A percentile compares a stretch with the other conserved stretches of the same genome.
Evolutionary conservation across 2,329 filamentous ascomycete species (phyloP).

Genomic region (Trichoderma gracile): DNA sequence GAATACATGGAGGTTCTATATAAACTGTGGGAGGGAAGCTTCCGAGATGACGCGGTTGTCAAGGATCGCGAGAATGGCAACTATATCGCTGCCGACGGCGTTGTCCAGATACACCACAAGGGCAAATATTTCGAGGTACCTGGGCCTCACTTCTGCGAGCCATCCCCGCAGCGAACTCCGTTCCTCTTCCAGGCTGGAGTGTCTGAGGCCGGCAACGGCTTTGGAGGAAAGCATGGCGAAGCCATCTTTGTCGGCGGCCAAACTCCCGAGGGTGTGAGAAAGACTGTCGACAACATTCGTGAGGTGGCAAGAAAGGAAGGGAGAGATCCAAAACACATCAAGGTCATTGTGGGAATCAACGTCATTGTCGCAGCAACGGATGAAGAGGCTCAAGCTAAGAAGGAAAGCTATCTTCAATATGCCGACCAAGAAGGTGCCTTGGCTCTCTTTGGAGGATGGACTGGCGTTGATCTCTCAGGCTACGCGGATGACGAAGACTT

Average conservation of each 20-base stretch:
- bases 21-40: constrained; percentile 23
- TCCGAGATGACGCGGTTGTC: constrained; percentile 23
- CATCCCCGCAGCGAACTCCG: constrained; percentile 21
- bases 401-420: constrained; percentile 19
- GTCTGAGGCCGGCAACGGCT: constrained; percentile 22
- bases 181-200: constrained; percentile 24
- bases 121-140: constrained; percentile 23
- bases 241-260: constrained; percentile 23
- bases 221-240: constrained; percentile 24
- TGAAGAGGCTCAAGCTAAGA: constrained; percentile 18
- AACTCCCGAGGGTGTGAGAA: constrained; percentile 13
- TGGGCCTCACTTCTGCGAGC: constrained; percentile 23
- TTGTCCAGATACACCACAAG: constrained; percentile 23
- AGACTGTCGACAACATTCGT: constrained; percentile 21
- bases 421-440: constrained; percentile 22
- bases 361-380: constrained; percentile 23
- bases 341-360: constrained; percentile 19
- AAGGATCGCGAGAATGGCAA: constrained; percentile 9
- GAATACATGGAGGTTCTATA: constrained; percentile 24
- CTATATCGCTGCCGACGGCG: constrained; percentile 16
- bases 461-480: constrained; percentile 17
- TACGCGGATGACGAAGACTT: constrained; percentile 24
- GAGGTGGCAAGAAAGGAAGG: constrained; percentile 8
- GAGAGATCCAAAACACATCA: constrained; percentile 17
- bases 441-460: constrained; percentile 23